Conservation (phyloP, 345 rosid genomes). For the Camelina neglecta region DNA sequence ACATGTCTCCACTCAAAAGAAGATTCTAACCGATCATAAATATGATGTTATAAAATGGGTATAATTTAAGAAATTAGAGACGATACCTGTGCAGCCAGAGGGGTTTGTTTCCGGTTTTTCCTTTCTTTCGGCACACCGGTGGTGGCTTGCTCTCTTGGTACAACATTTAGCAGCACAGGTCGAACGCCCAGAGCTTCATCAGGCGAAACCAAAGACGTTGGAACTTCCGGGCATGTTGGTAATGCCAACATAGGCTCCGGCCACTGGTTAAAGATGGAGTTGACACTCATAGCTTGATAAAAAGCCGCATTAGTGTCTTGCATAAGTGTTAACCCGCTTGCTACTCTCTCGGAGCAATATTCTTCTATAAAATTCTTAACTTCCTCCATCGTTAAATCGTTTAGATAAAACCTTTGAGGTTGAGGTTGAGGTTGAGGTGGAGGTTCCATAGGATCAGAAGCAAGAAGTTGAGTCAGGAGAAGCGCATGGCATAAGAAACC, state of each 20-base stretch:
- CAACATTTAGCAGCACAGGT: neutral
- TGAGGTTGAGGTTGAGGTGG: neutral
- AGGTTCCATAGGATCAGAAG: neutral
- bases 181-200: neutral
- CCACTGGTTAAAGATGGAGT: neutral
- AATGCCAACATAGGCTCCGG: neutral
- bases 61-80: neutral
- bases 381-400: neutral
- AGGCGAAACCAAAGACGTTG: constrained; percentile 10
- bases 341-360: neutral
- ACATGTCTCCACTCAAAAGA: neutral
- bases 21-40: neutral
- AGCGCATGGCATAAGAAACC: constrained; percentile 36
- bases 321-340: neutral
- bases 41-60: neutral
- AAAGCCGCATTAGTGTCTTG: constrained; percentile 15
- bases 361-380: constrained; percentile 20
- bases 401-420: neutral
- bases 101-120: neutral
- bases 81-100: constrained; percentile 14
- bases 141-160: neutral
- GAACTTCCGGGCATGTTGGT: neutral
- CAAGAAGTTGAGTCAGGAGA: neutral
- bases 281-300: constrained; percentile 19
- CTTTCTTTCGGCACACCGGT: neutral